Evolutionary conservation across 495 filamentous ascomycete species (phyloP), one percentile per base, ranked within the genome.

Genomic region (Penicillium paradoxum): DNA sequence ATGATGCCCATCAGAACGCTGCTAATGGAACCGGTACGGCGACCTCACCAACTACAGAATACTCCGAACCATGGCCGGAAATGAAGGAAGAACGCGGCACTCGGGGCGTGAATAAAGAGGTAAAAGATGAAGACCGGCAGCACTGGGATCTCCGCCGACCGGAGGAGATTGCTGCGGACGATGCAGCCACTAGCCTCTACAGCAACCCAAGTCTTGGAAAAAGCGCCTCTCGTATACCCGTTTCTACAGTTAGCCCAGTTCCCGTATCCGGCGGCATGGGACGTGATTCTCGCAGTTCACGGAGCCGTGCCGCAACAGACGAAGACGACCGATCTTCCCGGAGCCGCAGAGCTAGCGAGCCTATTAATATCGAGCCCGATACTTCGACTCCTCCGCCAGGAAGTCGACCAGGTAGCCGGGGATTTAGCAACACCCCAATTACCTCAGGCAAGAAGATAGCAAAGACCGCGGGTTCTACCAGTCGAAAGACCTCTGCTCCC

Each of bases 151-250:
- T 92, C 36, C 83, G 89, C 49, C 81, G 81, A 30, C 87, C 88
- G 6, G 87, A 92, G 60, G 92, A 96, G 58, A 85, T 87, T 55
- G 84, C 87, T 10, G 81, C 85, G 19, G 85, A 91, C 25, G 45
- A 66, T 71, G 73, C 75, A 32, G 64, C 69, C 6, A 59, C 68
- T 24, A 65, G 60, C 41, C 59, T 76, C 32, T 75, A 79, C 47
- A 70, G 62, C 33, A 68, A 77, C 56, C 71, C 70, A 9, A 67
- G 66, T 32, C 56, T 74, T 8, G 68, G 75, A 15, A 76, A 77
- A 56, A 76, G 73, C 60, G 74, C 75, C 1, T 97, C 91, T 24
- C 80, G 88, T 21, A 97, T 98, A 56, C 93, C 93, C 0, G 76
- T 97, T 36, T 82, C 87, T 10, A 89, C 86, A 55, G 67, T 79